Base-by-base conservation (phyloP, 208 protist genomes). In the Trypanosoma boissoni region DNA sequence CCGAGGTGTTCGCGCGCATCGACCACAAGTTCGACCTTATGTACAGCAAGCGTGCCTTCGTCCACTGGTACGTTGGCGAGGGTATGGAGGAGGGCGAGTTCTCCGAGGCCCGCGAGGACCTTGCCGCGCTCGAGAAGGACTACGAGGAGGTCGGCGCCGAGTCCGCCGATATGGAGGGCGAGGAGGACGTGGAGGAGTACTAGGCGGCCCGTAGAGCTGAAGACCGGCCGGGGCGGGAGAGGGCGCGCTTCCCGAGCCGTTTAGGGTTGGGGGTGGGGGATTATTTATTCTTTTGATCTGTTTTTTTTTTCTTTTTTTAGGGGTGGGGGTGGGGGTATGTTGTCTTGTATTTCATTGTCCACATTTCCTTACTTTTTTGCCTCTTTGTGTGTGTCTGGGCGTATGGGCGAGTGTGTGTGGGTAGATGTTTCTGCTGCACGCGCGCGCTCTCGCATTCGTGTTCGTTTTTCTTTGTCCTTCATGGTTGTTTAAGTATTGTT, bases 21-120 rank as follows among this genome's bases (percentile, higher is more conserved):
- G 82, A 98, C 72, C 83, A 94, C 74, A 98, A 98, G 76, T 98
- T 98, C 72, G 95, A 98, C 60, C 77, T 98, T 27, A 98, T 98
- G 92, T 98, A 94, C 76, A 74, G 83, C 80, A 97, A 98, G 78
- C 74, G 96, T 54, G 97, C 96, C 54, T 98, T 98, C 68, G 96
- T 98, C 18, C 96, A 98, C 73, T 98, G 95, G 94, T 98, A 98
- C 80, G 94, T 98, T 68, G 94, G 95, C 64, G 96, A 98, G 83
- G 96, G 96, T 69, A 98, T 98, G 96, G 96, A 98, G 72, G 97
- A 98, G 78, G 93, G 94, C 61, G 96, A 98, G 73, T 98, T 98
- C 80, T 83, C 80, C 50, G 96, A 98, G 79, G 95, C 96, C 53
- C 82, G 94, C 75, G 97, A 98, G 71, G 96, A 98, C 83, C 77